Evolutionary conservation across 352 stramenopile genomes (phyloP).

Genomic region (Phytophthora podocarpi): DNA sequence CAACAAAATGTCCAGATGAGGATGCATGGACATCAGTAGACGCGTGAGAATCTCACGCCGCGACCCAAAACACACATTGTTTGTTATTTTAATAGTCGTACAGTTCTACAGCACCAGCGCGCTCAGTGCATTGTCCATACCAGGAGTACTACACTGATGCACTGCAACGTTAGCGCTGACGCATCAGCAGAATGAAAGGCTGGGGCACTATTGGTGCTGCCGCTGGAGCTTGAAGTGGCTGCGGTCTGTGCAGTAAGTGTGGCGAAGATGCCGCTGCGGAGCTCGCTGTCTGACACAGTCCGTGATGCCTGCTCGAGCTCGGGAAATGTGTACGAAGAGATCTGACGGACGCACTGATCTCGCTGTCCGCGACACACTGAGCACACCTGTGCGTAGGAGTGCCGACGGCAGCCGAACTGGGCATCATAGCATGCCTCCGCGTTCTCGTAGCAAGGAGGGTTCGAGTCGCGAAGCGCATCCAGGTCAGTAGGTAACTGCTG

Average conservation of each 20-base stretch:
- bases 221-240: slow-evolving; percentile 14
- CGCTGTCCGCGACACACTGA: slow-evolving; percentile 50
- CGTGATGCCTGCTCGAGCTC: slow-evolving; percentile 31
- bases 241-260: slow-evolving; percentile 15
- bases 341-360: slow-evolving; percentile 41
- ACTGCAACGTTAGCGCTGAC: slow-evolving; percentile 3
- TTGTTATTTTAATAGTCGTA: background rate
- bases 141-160: slow-evolving; percentile 1
- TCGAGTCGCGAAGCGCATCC: slow-evolving; percentile 40
- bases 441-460: slow-evolving; percentile 72
- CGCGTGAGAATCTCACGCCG: too few relatives aligned
- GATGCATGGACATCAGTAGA: background rate
- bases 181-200: background rate
- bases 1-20: background rate
- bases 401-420: slow-evolving; percentile 53
- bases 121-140: slow-evolving; percentile 13
- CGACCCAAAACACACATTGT: background rate
- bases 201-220: background rate
- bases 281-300: slow-evolving; percentile 34
- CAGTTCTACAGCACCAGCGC: background rate
- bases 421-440: slow-evolving; percentile 55
- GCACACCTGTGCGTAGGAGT: slow-evolving; percentile 72
- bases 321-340: slow-evolving; percentile 52
- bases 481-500: slow-evolving; percentile 48
- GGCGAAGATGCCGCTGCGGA: slow-evolving; percentile 40